Conservation (phyloP, 2,329 filamentous ascomycete species). For the Venturia oleaginea region DNA sequence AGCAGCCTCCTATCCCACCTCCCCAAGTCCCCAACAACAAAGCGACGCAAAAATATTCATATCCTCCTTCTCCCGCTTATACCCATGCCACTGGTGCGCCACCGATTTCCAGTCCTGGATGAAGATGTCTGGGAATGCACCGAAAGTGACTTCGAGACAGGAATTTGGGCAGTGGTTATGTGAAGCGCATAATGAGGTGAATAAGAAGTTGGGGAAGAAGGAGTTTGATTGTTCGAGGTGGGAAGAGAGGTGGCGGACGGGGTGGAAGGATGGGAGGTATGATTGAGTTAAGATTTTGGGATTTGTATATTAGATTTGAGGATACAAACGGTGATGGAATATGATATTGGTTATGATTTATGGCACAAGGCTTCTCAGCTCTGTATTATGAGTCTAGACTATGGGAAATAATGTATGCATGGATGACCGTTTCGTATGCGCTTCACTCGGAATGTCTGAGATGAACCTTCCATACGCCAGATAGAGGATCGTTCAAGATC, state of each 20-base stretch:
- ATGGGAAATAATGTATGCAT: background rate
- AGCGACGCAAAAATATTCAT: conserved; percentile 71
- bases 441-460: background rate
- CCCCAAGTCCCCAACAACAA: conserved; percentile 61
- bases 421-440: background rate
- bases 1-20: conserved; percentile 72
- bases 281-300: conserved; percentile 33
- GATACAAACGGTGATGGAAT: background rate
- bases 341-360: background rate
- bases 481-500: background rate
- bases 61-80: conserved; percentile 70
- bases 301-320: background rate
- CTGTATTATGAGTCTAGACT: background rate
- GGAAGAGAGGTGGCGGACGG: conserved; percentile 92
- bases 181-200: conserved; percentile 79
- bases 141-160: conserved; percentile 48
- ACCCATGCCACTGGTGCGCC: conserved; percentile 93
- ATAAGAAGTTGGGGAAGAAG: conserved; percentile 80
- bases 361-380: conserved; percentile 2
- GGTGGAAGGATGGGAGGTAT: conserved; percentile 66
- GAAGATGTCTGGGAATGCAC: conserved; percentile 51
- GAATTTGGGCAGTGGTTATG: conserved; percentile 79
- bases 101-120: conserved; percentile 85
- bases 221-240: conserved; percentile 82
- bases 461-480: background rate